A percentile compares a stretch with the other conserved stretches of the same genome.
Conservation (phyloP, 768 basidiomycete species). For the Tylopilus vinaceipallidus region DNA sequence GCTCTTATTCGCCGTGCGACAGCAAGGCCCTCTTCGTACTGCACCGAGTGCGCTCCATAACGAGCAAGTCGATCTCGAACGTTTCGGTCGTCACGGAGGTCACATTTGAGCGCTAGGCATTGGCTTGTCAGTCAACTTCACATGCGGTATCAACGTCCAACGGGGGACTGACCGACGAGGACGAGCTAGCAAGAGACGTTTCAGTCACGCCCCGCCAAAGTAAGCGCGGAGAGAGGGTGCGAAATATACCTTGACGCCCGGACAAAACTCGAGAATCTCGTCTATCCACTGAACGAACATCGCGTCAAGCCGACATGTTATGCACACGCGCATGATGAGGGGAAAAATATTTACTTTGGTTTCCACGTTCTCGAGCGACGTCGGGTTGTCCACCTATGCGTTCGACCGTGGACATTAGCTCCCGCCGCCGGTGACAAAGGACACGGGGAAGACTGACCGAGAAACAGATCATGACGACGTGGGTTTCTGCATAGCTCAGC, state of each 20-base stretch:
- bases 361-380: conserved; percentile 96
- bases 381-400: conserved; percentile 85
- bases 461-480: conserved; percentile 95
- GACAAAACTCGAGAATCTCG: conserved; percentile 89
- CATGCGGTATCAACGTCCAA: not conserved
- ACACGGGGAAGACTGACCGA: conserved; percentile 52
- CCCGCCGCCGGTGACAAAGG: too few relatives aligned
- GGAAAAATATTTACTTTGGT: too few relatives aligned
- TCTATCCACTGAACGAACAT: conserved; percentile 75
- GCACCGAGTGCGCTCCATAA: conserved; percentile 68
- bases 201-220: conserved; percentile 2
- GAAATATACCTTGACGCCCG: conserved; percentile 80
- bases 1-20: conserved; percentile 90
- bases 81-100: conserved; percentile 81
- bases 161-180: conserved; percentile 72
- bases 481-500: conserved; percentile 94
- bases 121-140: conserved; percentile 11
- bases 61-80: conserved; percentile 72
- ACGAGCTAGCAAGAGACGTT: conserved; percentile 54
- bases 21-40: conserved; percentile 90
- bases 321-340: too few relatives aligned
- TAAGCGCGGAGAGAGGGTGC: not conserved
- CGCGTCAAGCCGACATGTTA: conserved; percentile 6
- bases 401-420: too few relatives aligned
- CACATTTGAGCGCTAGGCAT: conserved; percentile 84